Base-by-base conservation (phyloP, 371 early-diverging fungal genomes). In the Lichtheimia ornata region DNA sequence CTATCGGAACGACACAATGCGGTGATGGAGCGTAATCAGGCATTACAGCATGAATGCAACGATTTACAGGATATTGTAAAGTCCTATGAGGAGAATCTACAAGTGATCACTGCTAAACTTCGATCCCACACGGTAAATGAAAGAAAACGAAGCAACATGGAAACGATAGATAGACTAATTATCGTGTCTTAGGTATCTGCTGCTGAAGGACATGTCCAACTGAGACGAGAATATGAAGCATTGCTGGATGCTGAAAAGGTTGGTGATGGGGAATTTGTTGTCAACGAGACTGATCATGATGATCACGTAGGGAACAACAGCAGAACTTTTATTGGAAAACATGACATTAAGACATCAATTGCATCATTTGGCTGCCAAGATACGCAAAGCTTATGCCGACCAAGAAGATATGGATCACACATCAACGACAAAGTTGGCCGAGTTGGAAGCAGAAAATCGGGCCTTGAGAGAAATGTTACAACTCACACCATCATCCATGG, bases 241-340 rank as follows among this genome's bases (percentile, higher is more conserved):
- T 44, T 78, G 28, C 51, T 78, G 49, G 70, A 78, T 53, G 79
- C 79, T 17, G 79, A 78, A 66, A 78, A 78, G 63, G 77, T 76
- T 54, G 1, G 11, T 4, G 6, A 49, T 5, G 6, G 25, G 40
- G 3, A 13, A 12, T 20, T n/a, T 35, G 56, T 28, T 22, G 1
- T 25, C 9, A 53, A 17, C 43, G 30, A 18, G 15, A 41, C 25
- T 28, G 17, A 50, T 41, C 27, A 15, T 24, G 4, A 15, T 17
- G 0, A 1, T 18, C 20, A 20, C 17, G 27, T 51, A 76, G 75
- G 70, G 69, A 4, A 73, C 69, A 27, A 75, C 79, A 5, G 66
- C 76, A 24, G 66, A 73, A 15, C 57, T 78, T 15, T 64, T 75
- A 50, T 64, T 71, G n/a, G 79, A 78, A 58, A 78, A 78, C 22